Evolutionary conservation across 2,329 filamentous ascomycete species (phyloP).

Genomic region (Chaetothyriales sp.): DNA sequence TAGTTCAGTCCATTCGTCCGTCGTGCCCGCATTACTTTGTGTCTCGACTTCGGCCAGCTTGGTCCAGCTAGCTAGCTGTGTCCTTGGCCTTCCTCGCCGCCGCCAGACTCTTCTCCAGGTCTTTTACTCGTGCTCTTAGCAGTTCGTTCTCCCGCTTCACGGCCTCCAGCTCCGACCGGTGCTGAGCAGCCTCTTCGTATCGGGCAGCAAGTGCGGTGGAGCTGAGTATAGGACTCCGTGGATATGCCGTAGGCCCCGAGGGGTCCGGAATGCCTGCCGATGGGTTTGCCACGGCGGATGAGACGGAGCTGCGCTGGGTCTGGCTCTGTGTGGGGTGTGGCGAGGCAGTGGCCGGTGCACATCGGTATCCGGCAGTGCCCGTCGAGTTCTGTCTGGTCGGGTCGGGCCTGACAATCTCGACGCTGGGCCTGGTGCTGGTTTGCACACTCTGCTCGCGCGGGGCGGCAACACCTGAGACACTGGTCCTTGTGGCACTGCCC

Average conservation of each 20-base stretch:
- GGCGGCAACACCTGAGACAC: constrained; percentile 30
- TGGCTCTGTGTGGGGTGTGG: constrained; percentile 9
- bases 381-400: constrained; percentile 31
- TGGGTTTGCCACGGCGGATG: constrained; percentile 4
- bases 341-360: constrained; percentile 8
- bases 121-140: constrained; percentile 31
- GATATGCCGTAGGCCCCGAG: constrained; percentile 3
- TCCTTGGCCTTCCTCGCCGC: background rate
- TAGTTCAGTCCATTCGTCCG: too few relatives aligned
- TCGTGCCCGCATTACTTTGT: background rate
- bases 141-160: constrained; percentile 35
- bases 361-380: constrained; percentile 22
- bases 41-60: background rate
- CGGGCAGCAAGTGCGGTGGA: constrained; percentile 24
- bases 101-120: constrained; percentile 25
- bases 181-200: constrained; percentile 30
- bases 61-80: background rate
- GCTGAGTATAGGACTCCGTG: constrained; percentile 19
- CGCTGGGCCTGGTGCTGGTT: constrained; percentile 10
- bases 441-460: constrained; percentile 24
- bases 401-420: constrained; percentile 15
- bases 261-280: background rate
- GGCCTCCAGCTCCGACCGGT: constrained; percentile 31
- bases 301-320: constrained; percentile 11
- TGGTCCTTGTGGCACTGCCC: constrained; percentile 15